A percentile compares a stretch with the other conserved stretches of the same genome.
Conservation (phyloP, 2,329 filamentous ascomycete species). For the Pyrenophora teres region DNA sequence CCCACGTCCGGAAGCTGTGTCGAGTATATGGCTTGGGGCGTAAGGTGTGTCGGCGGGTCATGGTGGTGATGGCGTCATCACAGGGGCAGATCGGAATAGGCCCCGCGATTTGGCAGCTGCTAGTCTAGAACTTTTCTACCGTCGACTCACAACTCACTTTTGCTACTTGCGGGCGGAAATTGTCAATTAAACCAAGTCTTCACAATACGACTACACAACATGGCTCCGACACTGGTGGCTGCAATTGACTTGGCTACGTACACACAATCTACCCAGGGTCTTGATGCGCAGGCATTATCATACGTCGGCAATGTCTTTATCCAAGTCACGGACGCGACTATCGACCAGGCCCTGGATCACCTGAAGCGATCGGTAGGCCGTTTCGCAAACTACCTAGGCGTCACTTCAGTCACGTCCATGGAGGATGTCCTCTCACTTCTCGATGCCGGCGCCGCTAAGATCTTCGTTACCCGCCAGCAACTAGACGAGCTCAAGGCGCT, state of each 20-base stretch:
- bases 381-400: constrained; percentile 74
- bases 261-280: constrained; percentile 54
- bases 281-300: constrained; percentile 57
- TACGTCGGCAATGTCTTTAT: constrained; percentile 64
- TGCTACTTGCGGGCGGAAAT: no score
- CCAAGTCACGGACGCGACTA: constrained; percentile 54
- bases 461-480: constrained; percentile 77
- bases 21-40: background rate
- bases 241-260: constrained; percentile 55
- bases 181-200: background rate
- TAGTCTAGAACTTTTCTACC: constrained; percentile 17
- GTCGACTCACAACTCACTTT: constrained; percentile 9
- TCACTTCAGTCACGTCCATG: constrained; percentile 66
- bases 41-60: background rate
- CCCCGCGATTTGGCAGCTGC: constrained; percentile 16
- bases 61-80: constrained; percentile 12
- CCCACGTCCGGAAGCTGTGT: no score
- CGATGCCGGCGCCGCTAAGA: constrained; percentile 81
- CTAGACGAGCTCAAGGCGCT: constrained; percentile 60
- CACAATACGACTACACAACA: constrained; percentile 27
- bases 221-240: constrained; percentile 54
- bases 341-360: constrained; percentile 57
- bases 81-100: constrained; percentile 13
- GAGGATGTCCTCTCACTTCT: constrained; percentile 81
- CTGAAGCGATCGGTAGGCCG: constrained; percentile 61